Percentiles rank a stretch among this genome's conserved stretches.
These are phyloP conservation scores for Sclerotinia borealis DNA, from an alignment of 2,329 filamentous ascomycete species.

Conservation along the genomic window DNA sequence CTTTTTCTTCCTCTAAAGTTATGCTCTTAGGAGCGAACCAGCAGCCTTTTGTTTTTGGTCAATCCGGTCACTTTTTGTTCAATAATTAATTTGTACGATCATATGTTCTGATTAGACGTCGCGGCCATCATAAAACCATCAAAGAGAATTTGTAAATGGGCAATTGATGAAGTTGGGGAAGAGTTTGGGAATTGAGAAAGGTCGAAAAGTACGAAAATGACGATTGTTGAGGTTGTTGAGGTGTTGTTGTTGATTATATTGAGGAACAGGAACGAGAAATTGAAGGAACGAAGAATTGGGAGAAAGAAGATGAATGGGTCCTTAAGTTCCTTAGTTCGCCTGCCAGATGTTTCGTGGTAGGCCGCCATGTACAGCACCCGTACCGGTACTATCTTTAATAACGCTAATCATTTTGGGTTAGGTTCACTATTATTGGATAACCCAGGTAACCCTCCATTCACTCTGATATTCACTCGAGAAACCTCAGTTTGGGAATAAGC, in stretches of 20 bases:
- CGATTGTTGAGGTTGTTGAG: background rate
- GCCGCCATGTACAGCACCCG: too few relatives aligned
- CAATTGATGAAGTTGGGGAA: constrained; percentile 13
- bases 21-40: constrained; percentile 20
- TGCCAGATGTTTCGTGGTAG: background rate
- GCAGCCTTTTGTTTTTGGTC: constrained; percentile 10
- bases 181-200: background rate
- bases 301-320: background rate
- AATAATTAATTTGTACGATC: constrained; percentile 33
- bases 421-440: background rate
- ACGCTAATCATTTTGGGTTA: background rate
- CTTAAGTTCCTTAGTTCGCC: background rate
- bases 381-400: background rate
- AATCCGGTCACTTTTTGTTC: constrained; percentile 18
- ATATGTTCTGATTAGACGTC: constrained; percentile 29
- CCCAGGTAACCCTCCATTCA: background rate
- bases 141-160: constrained; percentile 13
- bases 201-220: background rate
- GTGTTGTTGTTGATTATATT: background rate
- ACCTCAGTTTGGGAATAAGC: background rate
- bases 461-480: background rate
- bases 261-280: background rate
- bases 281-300: background rate
- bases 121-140: constrained; percentile 25
- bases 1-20: constrained; percentile 9